Base-by-base conservation (phyloP, 2,329 filamentous ascomycete species). In the Xylaria hypoxylon region DNA sequence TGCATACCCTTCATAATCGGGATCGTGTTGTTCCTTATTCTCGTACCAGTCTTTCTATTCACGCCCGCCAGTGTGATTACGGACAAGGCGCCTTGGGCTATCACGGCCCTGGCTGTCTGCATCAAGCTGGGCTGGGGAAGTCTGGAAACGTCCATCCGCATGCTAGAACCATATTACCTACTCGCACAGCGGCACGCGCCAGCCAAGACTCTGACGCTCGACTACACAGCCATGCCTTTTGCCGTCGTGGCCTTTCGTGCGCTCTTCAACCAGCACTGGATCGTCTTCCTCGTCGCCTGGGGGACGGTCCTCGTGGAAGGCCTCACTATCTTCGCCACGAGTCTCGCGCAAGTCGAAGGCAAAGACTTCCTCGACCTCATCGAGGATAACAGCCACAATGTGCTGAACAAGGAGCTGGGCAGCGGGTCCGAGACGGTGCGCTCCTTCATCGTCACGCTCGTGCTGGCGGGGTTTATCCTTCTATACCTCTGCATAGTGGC, bases 131-230 rank as follows among this genome's bases (percentile, higher is more conserved):
- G 85, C 51, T 93, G 90, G 90, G 85, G 85, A 67, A 86, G 87
- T 2, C 82, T 93, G 67, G 91, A 93, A 73, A 89, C 86, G 62
- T 86, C 89, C 28, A 84, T 92, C 52, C 88, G 90, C 47, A 89
- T 92, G 84, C 87, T 92, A 77, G 90, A 93, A 76, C 91, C 91
- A 1, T 93, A 91, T 74, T 92, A 90, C 75, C 86, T 92, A 65
- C 85, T 93, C 2, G 90, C 87, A 15, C 82, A 83, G 59, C 85
- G 91, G 3, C 86, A 90, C 69, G 90, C 90, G 3, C 86, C 88
- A 0, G 82, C 90, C 6, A 86, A 84, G 70, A 90, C 87, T 1
- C 83, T 93, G 6, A 89, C 88, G 0, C 84, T 93, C 10, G 91
- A 93, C 77, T 93, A 93, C 77, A 91, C 89, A 0, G 89, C 89